Base-by-base conservation (phyloP, 768 basidiomycete genomes). In the Hericium alpestre region DNA sequence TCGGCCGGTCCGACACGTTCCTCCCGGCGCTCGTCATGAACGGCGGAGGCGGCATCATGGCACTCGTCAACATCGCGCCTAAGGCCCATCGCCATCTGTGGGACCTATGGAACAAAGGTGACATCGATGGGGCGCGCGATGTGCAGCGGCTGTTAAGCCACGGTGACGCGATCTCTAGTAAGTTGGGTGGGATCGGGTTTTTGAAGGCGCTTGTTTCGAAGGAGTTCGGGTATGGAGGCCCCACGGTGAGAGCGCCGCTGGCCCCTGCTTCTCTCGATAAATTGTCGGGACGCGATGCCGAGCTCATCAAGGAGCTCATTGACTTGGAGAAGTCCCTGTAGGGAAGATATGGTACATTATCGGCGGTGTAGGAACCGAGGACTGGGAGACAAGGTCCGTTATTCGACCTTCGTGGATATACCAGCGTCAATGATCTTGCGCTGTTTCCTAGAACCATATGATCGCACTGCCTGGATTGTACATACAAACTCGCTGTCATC, bases 1-100 rank as follows among this genome's bases (percentile, higher is more conserved):
- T 87, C 11, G 90, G 91, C 1, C 81, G 83, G 56, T 81, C 81
- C 6, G 88, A 92, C 63, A 74, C 84, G 40, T 82, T 87, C 63
- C 70, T 79, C 12, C 78, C 86, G 18, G 80, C 81, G 4, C 74
- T 90, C 7, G 66, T 81, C 40, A 80, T 82, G 2, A 78, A 79
- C 8, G 79, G 82, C 61, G 77, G 84, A 27, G 87, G 87, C 0
- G 71, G 76, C 53, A 89, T 89, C 63, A 80, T 80, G 41, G 85
- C 81, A 0, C 72, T 82, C 11, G 81, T 79, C 12, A 85, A 85
- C 63, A 67, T 85, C 53, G 61, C 78, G 15, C 66, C 64, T 4
- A 54, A 49, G 4, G 37, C 49, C 12, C 61, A 56, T 54, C 53
- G 41, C n/a, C 55, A 49, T 20, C 38, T 62, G 7, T 61, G 51